Evolutionary conservation across 306 rosid genomes (phyloP).

Genomic region (Spatholobus suberectus): DNA sequence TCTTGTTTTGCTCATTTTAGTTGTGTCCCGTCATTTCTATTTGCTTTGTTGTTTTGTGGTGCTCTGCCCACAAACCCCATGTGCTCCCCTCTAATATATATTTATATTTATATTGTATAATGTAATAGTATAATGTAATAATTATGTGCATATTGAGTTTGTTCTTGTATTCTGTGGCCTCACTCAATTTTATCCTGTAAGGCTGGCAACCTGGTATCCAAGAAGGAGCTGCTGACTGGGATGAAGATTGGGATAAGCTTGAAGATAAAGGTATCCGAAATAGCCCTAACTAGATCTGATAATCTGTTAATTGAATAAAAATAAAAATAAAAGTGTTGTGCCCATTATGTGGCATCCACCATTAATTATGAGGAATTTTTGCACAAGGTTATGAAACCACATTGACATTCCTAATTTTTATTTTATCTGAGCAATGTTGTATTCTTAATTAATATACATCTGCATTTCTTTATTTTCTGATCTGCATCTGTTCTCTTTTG

Average conservation of each 20-base stretch:
- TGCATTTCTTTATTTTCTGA: slow-evolving; percentile 23
- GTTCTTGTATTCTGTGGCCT: slow-evolving; percentile 22
- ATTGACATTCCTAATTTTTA: slow-evolving; percentile 1
- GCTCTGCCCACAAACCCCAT: slow-evolving; percentile 15
- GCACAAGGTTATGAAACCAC: slow-evolving; percentile 25
- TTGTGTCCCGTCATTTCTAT: slow-evolving; percentile 24
- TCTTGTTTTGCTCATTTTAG: slow-evolving; percentile 22
- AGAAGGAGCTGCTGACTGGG: slow-evolving; percentile 95
- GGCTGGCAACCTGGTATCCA: slow-evolving; percentile 98
- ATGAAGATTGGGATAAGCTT: slow-evolving; percentile 94
- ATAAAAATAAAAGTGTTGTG: background rate
- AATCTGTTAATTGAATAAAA: slow-evolving; percentile 27
- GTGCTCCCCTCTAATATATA: slow-evolving; percentile 10
- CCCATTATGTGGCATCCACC: slow-evolving; percentile 4
- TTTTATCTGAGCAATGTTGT: slow-evolving; percentile 19
- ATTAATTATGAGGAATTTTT: slow-evolving; percentile 10
- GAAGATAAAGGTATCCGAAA: slow-evolving; percentile 85
- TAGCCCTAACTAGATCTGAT: slow-evolving; percentile 28
- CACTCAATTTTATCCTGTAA: slow-evolving; percentile 46
- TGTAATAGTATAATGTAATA: slow-evolving; percentile 14
- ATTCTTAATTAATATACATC: slow-evolving; percentile 17
- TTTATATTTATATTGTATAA: slow-evolving; percentile 18
- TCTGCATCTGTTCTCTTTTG: background rate
- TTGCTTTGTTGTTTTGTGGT: background rate
- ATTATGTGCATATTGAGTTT: slow-evolving; percentile 8